phyloP scores from a whole-genome alignment of 257 asterid genomes.

The Solanum sejunctum region DNA sequence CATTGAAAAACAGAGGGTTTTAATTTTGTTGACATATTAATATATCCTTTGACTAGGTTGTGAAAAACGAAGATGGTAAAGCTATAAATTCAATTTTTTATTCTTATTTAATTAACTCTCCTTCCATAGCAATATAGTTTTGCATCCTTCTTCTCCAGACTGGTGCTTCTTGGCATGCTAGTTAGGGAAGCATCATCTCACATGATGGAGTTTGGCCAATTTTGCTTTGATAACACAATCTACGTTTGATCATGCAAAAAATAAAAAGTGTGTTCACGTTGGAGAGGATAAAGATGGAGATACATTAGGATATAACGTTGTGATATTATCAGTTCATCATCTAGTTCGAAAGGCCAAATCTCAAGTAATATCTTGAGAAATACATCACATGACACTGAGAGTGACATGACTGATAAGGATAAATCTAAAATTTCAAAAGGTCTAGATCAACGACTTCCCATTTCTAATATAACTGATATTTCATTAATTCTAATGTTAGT shows the following conservation, averaged over 20 bases:
- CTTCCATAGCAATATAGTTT: neutral
- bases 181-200: no score
- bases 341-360: neutral
- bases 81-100: no score
- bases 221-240: no score
- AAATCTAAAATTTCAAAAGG: conserved; percentile 5
- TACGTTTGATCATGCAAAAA: no score
- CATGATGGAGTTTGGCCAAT: no score
- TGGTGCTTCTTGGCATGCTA: neutral
- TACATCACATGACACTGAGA: neutral
- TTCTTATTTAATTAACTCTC: neutral
- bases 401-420: conserved; percentile 7
- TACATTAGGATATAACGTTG: conserved; percentile 1
- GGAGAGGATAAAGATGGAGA: neutral
- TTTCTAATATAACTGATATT: conserved; percentile 14
- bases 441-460: conserved; percentile 4
- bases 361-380: neutral
- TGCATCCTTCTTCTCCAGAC: neutral
- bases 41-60: neutral
- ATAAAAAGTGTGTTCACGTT: neutral
- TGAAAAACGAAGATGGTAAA: neutral
- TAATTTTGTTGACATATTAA: neutral
- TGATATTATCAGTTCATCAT: conserved; percentile 10
- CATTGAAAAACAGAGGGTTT: no score
- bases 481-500: conserved; percentile 16